These are phyloP conservation scores for Cutaneotrichosporon sp. DNA, from an alignment of 1,284 basidiomycete species.

Conservation along the genomic window DNA sequence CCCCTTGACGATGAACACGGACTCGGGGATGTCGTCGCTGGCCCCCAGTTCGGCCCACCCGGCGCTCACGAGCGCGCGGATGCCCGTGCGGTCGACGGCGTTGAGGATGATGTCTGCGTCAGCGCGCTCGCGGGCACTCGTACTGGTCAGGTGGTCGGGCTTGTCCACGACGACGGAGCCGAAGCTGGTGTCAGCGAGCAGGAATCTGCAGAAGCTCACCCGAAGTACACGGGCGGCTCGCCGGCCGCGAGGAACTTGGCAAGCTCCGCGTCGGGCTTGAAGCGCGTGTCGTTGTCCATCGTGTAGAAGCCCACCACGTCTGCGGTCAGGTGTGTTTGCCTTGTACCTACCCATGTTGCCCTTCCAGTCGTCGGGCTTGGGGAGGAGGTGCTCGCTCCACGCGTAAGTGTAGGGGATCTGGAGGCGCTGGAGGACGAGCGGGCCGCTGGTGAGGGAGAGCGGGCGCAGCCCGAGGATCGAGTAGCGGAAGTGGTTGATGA, in stretches of 20 bases:
- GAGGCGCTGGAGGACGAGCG: conserved; percentile 61
- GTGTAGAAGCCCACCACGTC: conserved; percentile 68
- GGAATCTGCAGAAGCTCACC: conserved; percentile 47
- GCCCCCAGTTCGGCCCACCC: conserved; percentile 64
- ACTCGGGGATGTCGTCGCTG: conserved; percentile 53
- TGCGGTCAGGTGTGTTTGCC: conserved; percentile 31
- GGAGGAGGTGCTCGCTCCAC: conserved; percentile 65
- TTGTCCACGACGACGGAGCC: conserved; percentile 67
- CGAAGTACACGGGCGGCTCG: conserved; percentile 64
- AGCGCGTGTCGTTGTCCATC: conserved; percentile 50
- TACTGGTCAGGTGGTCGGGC: conserved; percentile 55
- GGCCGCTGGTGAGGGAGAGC: conserved; percentile 58
- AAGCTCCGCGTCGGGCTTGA: conserved; percentile 53
- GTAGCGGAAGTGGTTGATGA: conserved; percentile 64
- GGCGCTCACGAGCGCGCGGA: conserved; percentile 64
- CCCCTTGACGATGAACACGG: conserved; percentile 62
- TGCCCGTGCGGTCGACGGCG: conserved; percentile 60
- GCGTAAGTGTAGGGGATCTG: conserved; percentile 71
- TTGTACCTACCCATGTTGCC: conserved; percentile 61
- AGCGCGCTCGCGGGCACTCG: background rate
- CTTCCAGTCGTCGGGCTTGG: conserved; percentile 66
- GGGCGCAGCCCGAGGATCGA: conserved; percentile 59
- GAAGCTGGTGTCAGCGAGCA: conserved; percentile 54
- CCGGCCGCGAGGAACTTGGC: conserved; percentile 59
- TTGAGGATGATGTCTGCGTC: conserved; percentile 61